A percentile compares a stretch with the other conserved stretches of the same genome.
These are phyloP conservation scores for Turnera subulata DNA, from an alignment of 345 rosid genomes.

Conservation along the genomic window DNA sequence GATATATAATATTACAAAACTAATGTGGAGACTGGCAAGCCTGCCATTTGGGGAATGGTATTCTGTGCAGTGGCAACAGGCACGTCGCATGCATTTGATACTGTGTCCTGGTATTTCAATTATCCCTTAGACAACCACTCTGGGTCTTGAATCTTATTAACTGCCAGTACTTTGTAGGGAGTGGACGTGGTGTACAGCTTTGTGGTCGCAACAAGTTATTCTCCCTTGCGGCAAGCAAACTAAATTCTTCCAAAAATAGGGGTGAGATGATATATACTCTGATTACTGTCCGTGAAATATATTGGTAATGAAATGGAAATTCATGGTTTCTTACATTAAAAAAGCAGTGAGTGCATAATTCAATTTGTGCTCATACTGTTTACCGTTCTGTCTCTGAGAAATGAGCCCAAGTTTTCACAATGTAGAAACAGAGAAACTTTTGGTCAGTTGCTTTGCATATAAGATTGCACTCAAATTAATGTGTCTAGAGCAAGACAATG, in stretches of 20 bases:
- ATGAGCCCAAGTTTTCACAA: too few relatives aligned
- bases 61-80: not conserved
- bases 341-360: not conserved
- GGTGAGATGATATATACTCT: slow-evolving; percentile 19
- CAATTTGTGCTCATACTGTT: not conserved
- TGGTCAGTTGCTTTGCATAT: too few relatives aligned
- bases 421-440: too few relatives aligned
- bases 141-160: slow-evolving; percentile 6
- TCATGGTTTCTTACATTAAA: not conserved
- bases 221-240: slow-evolving; percentile 31
- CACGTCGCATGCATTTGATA: not conserved
- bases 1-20: too few relatives aligned
- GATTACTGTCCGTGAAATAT: not conserved
- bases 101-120: not conserved
- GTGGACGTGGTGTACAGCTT: slow-evolving; percentile 22
- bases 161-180: slow-evolving; percentile 17
- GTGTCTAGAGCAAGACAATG: too few relatives aligned
- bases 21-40: too few relatives aligned
- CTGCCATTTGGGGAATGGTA: not conserved
- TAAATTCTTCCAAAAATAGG: slow-evolving; percentile 31
- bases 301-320: not conserved
- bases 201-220: slow-evolving; percentile 36
- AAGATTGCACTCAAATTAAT: too few relatives aligned
- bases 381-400: not conserved
- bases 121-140: not conserved